Conservation (phyloP, 2,329 filamentous ascomycete species). For the Aspergillus japonicus region DNA sequence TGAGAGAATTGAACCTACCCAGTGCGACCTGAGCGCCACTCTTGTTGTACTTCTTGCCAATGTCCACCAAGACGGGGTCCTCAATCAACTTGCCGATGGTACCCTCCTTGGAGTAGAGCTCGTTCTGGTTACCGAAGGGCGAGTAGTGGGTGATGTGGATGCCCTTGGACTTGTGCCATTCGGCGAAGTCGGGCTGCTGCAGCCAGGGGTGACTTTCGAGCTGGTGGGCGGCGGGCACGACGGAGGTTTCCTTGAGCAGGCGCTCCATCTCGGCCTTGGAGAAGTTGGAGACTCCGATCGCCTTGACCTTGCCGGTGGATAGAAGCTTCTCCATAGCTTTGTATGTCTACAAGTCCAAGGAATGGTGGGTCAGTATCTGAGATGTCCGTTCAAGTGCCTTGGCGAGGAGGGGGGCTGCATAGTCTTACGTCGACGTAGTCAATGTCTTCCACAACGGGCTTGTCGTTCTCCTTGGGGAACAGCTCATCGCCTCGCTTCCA, state of each 20-base stretch:
- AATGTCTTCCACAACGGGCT: constrained; percentile 42
- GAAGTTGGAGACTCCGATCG: constrained; percentile 57
- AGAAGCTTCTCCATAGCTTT: constrained; percentile 50
- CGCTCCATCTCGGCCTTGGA: constrained; percentile 49
- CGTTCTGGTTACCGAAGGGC: constrained; percentile 56
- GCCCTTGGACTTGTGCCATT: constrained; percentile 50
- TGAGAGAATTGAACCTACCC: too few relatives aligned
- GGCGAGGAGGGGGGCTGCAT: not conserved
- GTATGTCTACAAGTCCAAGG: constrained; percentile 41
- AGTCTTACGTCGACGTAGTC: constrained; percentile 51
- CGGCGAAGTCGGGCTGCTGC: constrained; percentile 50
- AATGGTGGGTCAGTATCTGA: not conserved
- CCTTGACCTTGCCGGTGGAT: constrained; percentile 45
- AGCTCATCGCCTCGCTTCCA: constrained; percentile 51
- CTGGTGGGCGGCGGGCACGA: constrained; percentile 52
- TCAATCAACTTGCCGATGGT: constrained; percentile 53
- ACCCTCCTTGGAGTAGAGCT: constrained; percentile 46
- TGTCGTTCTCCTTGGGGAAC: constrained; percentile 49
- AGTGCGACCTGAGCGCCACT: constrained; percentile 52
- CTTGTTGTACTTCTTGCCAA: constrained; percentile 55
- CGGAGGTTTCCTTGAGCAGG: constrained; percentile 44
- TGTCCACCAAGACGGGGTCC: constrained; percentile 49
- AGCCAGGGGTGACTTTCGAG: constrained; percentile 56
- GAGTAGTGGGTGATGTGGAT: constrained; percentile 58
- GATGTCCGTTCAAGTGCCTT: not conserved